Evolutionary conservation across 2,329 filamentous ascomycete genomes (phyloP).

Genomic region (Colletotrichum plurivorum): DNA sequence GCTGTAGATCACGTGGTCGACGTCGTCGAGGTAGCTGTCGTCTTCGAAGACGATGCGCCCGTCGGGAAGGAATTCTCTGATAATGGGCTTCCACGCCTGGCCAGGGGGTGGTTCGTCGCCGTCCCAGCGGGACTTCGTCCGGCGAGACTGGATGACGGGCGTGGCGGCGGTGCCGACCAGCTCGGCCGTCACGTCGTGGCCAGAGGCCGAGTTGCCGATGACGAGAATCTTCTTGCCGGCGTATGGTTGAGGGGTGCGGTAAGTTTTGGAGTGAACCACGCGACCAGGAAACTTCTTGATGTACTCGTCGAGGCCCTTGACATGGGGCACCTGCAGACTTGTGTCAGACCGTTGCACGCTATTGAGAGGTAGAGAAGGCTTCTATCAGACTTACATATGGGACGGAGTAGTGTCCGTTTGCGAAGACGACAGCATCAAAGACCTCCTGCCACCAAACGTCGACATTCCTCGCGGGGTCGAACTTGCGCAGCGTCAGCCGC

Average conservation of each 20-base stretch:
- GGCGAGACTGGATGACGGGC: slow-evolving; percentile 67
- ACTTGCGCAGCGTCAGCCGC: slow-evolving; percentile 63
- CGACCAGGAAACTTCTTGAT: slow-evolving; percentile 54
- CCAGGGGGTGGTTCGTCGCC: slow-evolving; percentile 60
- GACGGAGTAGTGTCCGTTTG: slow-evolving; percentile 60
- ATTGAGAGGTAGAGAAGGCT: background rate
- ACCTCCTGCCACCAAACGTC: slow-evolving; percentile 69
- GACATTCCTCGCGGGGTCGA: slow-evolving; percentile 57
- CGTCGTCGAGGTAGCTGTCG: slow-evolving; percentile 50
- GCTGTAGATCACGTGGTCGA: slow-evolving; percentile 59
- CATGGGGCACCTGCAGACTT: slow-evolving; percentile 56
- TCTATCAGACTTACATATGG: slow-evolving; percentile 55
- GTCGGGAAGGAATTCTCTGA: slow-evolving; percentile 58
- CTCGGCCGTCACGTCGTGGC: slow-evolving; percentile 56
- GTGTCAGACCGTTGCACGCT: too few relatives aligned
- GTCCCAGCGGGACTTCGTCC: slow-evolving; percentile 65
- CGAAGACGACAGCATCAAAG: slow-evolving; percentile 61
- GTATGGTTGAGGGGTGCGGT: slow-evolving; percentile 55
- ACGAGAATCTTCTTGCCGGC: slow-evolving; percentile 52
- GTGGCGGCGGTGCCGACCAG: slow-evolving; percentile 52
- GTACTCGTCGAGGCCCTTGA: slow-evolving; percentile 59
- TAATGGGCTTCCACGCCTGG: slow-evolving; percentile 67
- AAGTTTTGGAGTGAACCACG: slow-evolving; percentile 62
- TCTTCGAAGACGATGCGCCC: slow-evolving; percentile 61
- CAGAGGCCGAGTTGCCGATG: slow-evolving; percentile 61